phyloP scores from a whole-genome alignment of 2,329 filamentous ascomycete genomes.

The Curvularia sp. region DNA sequence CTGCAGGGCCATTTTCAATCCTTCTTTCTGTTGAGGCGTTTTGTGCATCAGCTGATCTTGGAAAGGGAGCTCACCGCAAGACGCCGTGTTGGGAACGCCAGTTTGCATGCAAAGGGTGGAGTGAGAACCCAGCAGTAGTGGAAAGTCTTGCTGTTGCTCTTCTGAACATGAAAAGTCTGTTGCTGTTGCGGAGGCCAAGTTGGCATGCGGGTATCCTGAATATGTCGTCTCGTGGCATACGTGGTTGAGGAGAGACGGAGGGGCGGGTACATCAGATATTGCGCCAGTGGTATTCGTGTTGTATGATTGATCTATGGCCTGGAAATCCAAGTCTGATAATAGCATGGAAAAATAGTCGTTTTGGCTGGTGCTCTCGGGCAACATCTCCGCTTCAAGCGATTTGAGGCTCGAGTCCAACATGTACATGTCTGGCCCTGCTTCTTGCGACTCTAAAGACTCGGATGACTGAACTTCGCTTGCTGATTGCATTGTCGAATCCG shows the following conservation, averaged over 20 bases:
- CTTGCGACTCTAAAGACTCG: not conserved
- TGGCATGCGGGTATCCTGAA: not conserved
- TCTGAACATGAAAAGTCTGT: not conserved
- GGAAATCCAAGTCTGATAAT: not conserved
- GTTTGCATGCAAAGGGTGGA: not conserved
- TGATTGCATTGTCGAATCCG: not conserved
- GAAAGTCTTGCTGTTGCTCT: not conserved
- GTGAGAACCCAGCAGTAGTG: not conserved
- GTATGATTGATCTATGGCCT: not conserved
- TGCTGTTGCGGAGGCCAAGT: not conserved
- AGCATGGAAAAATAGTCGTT: slow-evolving; percentile 2
- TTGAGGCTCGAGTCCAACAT: not conserved
- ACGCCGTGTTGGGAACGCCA: not conserved
- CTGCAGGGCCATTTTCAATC: not conserved
- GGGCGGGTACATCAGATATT: not conserved
- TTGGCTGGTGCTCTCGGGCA: not conserved
- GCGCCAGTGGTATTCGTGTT: not conserved
- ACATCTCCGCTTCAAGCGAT: not conserved
- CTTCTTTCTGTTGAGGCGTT: not conserved
- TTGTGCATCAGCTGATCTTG: not conserved
- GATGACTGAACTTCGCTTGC: not conserved
- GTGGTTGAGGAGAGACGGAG: not conserved
- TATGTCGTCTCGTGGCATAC: not conserved
- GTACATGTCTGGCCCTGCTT: not conserved
- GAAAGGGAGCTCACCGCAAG: not conserved